phyloP scores from a whole-genome alignment of 2,329 filamentous ascomycete genomes.

The Curvularia verruculosa region DNA sequence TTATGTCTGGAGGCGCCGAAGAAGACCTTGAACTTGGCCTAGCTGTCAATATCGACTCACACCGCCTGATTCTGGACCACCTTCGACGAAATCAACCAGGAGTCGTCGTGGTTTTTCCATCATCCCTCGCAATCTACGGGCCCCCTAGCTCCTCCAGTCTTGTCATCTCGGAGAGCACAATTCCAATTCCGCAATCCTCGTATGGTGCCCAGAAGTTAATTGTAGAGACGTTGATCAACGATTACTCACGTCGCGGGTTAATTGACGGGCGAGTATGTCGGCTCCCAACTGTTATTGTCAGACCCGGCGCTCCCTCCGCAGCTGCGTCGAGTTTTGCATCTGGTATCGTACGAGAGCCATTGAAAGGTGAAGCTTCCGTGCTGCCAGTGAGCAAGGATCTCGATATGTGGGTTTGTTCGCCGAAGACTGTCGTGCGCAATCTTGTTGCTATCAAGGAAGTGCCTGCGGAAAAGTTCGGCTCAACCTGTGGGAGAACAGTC shows the following conservation, averaged over 20 bases:
- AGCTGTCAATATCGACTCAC: neutral
- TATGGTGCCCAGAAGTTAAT: constrained; percentile 67
- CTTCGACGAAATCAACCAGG: neutral
- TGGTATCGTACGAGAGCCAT: constrained; percentile 66
- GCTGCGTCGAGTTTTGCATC: constrained; percentile 66
- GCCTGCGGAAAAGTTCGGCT: neutral
- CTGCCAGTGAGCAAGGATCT: neutral
- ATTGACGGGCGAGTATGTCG: constrained; percentile 62
- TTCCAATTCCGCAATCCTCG: constrained; percentile 61
- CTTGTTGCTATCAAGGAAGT: constrained; percentile 1
- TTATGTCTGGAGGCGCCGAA: constrained; percentile 1
- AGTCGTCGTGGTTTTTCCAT: neutral
- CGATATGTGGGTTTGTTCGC: neutral
- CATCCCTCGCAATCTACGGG: constrained; percentile 36
- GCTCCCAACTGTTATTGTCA: constrained; percentile 65
- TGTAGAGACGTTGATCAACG: constrained; percentile 64
- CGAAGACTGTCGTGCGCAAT: neutral
- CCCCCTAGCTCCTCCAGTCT: constrained; percentile 55
- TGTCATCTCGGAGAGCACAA: constrained; percentile 20
- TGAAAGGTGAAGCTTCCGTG: constrained; percentile 32
- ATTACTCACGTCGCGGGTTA: constrained; percentile 62
- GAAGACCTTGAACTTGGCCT: neutral
- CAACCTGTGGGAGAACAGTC: neutral
- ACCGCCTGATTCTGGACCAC: neutral
- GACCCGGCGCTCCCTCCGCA: constrained; percentile 62